phyloP scores from a whole-genome alignment of 1,284 basidiomycete species.

The Apiotrichum mycotoxinovorans region DNA sequence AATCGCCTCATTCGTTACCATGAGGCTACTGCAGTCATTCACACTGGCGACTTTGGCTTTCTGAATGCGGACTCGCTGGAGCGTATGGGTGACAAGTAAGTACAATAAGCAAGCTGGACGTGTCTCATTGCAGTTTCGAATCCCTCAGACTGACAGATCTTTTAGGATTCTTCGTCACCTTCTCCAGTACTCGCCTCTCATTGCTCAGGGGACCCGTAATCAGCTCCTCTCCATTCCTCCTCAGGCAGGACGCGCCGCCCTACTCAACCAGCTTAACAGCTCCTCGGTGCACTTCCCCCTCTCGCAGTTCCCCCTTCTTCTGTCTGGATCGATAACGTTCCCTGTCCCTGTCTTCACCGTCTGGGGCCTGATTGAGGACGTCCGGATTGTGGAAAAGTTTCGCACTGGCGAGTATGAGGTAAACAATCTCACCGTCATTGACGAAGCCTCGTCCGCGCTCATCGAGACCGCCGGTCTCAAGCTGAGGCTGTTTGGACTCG shows the following conservation, averaged over 20 bases:
- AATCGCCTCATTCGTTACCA: conserved; percentile 86
- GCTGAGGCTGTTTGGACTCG: conserved; percentile 86
- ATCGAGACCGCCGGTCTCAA: conserved; percentile 91
- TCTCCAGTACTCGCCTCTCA: conserved; percentile 95
- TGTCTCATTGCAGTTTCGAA: not conserved
- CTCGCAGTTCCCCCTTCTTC: conserved; percentile 89
- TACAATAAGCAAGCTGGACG: not conserved
- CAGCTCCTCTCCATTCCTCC: conserved; percentile 70
- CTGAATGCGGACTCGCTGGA: conserved; percentile 81
- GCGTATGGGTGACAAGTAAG: conserved; percentile 79
- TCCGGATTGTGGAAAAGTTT: conserved; percentile 86
- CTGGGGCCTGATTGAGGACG: conserved; percentile 97
- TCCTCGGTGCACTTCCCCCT: conserved; percentile 58
- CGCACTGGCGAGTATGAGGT: conserved; percentile 75
- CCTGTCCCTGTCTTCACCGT: conserved; percentile 92
- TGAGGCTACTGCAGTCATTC: conserved; percentile 89
- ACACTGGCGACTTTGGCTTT: conserved; percentile 99
- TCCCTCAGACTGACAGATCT: conserved; percentile 3
- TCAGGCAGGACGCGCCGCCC: conserved; percentile 48
- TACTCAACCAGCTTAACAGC: conserved; percentile 56
- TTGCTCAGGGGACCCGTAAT: conserved; percentile 73
- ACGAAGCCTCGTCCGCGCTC: conserved; percentile 87
- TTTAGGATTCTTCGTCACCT: conserved; percentile 88
- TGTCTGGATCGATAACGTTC: conserved; percentile 81
- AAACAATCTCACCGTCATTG: conserved; percentile 83